phyloP scores from a whole-genome alignment of 495 filamentous ascomycete species.

The Peziza echinospora region DNA sequence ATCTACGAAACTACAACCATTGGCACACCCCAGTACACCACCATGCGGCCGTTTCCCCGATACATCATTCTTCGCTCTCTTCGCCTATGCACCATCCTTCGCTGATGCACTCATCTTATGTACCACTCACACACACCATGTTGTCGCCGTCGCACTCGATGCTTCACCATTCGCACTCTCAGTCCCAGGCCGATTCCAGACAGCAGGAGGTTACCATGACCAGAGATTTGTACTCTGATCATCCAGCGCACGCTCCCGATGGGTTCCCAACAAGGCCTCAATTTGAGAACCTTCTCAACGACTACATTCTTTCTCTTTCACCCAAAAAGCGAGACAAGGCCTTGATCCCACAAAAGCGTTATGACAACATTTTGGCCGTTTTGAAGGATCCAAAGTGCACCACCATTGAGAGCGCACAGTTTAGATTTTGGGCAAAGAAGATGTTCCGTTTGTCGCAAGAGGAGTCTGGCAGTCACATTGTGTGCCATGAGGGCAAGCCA shows the following conservation, averaged over 20 bases:
- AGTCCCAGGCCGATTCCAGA: too few relatives aligned
- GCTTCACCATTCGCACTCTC: neutral
- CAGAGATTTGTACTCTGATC: too few relatives aligned
- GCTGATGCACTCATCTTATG: neutral
- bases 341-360: conserved; percentile 32
- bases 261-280: conserved; percentile 32
- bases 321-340: conserved; percentile 39
- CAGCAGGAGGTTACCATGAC: too few relatives aligned
- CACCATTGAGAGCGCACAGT: conserved; percentile 36
- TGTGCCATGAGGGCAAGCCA: conserved; percentile 38
- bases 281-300: conserved; percentile 33
- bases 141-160: neutral
- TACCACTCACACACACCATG: neutral
- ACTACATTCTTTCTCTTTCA: conserved; percentile 27
- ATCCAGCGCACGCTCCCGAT: conserved; percentile 19
- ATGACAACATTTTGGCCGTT: conserved; percentile 32
- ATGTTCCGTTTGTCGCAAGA: conserved; percentile 33
- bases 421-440: conserved; percentile 41
- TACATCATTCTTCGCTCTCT: neutral
- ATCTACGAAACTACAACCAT: neutral
- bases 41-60: neutral
- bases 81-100: neutral
- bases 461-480: conserved; percentile 26
- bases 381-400: conserved; percentile 35
- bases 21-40: too few relatives aligned